phyloP scores from a whole-genome alignment of 2,329 filamentous ascomycete species.

The Neobulgaria alba region DNA sequence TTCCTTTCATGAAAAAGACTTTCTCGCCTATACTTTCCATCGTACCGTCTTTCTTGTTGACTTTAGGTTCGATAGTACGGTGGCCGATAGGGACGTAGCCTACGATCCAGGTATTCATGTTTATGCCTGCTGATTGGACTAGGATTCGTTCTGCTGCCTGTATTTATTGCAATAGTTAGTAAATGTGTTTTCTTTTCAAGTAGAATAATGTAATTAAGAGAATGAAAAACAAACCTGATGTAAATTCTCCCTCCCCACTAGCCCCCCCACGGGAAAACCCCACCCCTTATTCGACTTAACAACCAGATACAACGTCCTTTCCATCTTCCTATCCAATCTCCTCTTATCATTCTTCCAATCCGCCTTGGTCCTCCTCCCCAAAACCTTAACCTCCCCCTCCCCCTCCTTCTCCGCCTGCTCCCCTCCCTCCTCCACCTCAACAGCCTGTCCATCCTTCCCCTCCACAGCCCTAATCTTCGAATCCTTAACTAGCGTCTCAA shows the following conservation, averaged over 20 bases:
- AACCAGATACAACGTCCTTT: constrained; percentile 78
- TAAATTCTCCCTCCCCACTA: constrained; percentile 66
- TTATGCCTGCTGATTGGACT: constrained; percentile 67
- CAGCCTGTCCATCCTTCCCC: constrained; percentile 58
- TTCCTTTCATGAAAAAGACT: constrained; percentile 90
- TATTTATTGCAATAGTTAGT: not conserved
- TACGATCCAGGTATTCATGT: constrained; percentile 99
- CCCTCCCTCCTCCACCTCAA: constrained; percentile 45
- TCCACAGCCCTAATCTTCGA: constrained; percentile 18
- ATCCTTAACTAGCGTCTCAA: constrained; percentile 52
- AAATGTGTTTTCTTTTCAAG: not conserved
- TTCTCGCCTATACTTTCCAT: constrained; percentile 57
- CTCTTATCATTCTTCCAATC: constrained; percentile 65
- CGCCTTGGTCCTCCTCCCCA: constrained; percentile 65
- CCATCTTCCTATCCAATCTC: constrained; percentile 71
- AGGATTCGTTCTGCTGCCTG: constrained; percentile 79
- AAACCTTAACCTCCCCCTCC: constrained; percentile 62
- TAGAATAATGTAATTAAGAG: constrained; percentile 1
- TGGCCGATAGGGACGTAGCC: constrained; percentile 85
- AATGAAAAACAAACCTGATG: constrained; percentile 58
- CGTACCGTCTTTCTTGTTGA: constrained; percentile 6
- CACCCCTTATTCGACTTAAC: constrained; percentile 67
- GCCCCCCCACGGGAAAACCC: constrained; percentile 69
- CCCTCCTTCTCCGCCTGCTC: constrained; percentile 38
- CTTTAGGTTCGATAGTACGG: constrained; percentile 48